Base-by-base conservation (phyloP, 2,329 filamentous ascomycete genomes). In the Ophiocordyceps polyrhachis-furcata region DNA sequence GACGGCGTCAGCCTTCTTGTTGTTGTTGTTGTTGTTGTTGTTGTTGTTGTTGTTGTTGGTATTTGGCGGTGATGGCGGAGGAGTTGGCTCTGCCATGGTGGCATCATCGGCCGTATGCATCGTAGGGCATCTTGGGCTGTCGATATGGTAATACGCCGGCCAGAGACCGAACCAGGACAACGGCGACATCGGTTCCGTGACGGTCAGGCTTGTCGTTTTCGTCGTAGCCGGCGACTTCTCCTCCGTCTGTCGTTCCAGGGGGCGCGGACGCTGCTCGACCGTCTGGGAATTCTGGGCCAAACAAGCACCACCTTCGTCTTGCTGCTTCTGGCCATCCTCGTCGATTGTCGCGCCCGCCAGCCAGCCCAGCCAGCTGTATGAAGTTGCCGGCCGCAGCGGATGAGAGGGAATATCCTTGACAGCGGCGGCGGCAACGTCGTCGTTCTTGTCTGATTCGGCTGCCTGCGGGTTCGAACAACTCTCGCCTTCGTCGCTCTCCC, bases 361-460 rank as follows among this genome's bases (percentile, higher is more conserved):
- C 73, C 74, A 77, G 29, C 70, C 66, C 15, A 76, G 56, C 74
- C 74, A 78, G 19, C 70, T 64, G 23, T 69, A 65, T 7, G 69
- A 61, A 20, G 62, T 51, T 20, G 52, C 47, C 5, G 56, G 56
- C 20, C 48, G 47, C 8, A 42, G 38, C 14, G 38, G 12, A 9
- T n/a, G 40, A 3, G 29, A 47, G 41, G 13, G 45, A 41, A 11
- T 2, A 4, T 28, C 25, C 6, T 28, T 11, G 25, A 28, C 25
- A 25, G 23, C 4, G n/a, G n/a, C n/a, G n/a, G n/a, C n/a, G 25
- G 9, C 25, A 7, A 28, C 25, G 42, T 43, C 25, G 45, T 47
- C 31, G 23, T 43, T 19, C 5, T 46, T 19, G 23, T 23, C 41
- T 19, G 25, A 13, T 15, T 35, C n/a, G 31, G 3, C n/a, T 35